Percentiles rank a stretch among this genome's conserved stretches.
These are phyloP conservation scores for Colletotrichum graminicola DNA, from an alignment of 2,329 filamentous ascomycete species.

Conservation along the genomic window DNA sequence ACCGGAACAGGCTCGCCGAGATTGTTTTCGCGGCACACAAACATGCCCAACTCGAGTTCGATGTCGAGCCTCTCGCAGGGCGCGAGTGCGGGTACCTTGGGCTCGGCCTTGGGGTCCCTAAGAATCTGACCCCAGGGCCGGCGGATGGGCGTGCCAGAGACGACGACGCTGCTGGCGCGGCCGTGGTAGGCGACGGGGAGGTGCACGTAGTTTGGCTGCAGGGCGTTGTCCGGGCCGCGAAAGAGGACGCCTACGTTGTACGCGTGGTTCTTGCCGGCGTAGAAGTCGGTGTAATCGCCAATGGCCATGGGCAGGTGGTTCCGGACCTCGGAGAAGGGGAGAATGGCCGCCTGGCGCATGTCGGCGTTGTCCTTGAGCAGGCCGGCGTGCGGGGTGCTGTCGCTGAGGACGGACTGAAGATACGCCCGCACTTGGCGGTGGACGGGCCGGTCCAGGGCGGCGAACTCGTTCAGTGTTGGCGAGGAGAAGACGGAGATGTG, in stretches of 20 bases:
- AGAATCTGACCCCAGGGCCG: conserved; percentile 82
- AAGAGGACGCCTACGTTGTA: conserved; percentile 78
- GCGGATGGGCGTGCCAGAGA: conserved; percentile 79
- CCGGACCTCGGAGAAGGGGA: conserved; percentile 60
- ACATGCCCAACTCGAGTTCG: conserved; percentile 83
- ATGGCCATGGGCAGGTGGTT: conserved; percentile 82
- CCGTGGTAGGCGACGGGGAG: conserved; percentile 87
- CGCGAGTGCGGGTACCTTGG: conserved; percentile 67
- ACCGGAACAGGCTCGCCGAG: conserved; percentile 77
- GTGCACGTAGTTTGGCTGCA: conserved; percentile 86
- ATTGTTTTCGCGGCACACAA: conserved; percentile 74
- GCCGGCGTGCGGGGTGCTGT: conserved; percentile 61
- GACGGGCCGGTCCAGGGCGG: conserved; percentile 76
- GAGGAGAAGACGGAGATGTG: conserved; percentile 49
- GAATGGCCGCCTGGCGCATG: conserved; percentile 48
- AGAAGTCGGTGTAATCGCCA: conserved; percentile 89
- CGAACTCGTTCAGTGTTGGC: conserved; percentile 77
- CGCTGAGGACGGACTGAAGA: conserved; percentile 70
- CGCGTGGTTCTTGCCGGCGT: conserved; percentile 83
- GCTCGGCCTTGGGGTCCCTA: conserved; percentile 60
- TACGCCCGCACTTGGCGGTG: conserved; percentile 78
- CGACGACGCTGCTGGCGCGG: conserved; percentile 79
- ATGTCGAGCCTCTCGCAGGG: conserved; percentile 76
- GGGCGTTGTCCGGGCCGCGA: conserved; percentile 77
- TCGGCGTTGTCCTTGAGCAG: conserved; percentile 53